Evolutionary conservation across 148 eudicot genomes (phyloP), one percentile per base, ranked within the genome.

Genomic region (Heliosperma pusillum): DNA sequence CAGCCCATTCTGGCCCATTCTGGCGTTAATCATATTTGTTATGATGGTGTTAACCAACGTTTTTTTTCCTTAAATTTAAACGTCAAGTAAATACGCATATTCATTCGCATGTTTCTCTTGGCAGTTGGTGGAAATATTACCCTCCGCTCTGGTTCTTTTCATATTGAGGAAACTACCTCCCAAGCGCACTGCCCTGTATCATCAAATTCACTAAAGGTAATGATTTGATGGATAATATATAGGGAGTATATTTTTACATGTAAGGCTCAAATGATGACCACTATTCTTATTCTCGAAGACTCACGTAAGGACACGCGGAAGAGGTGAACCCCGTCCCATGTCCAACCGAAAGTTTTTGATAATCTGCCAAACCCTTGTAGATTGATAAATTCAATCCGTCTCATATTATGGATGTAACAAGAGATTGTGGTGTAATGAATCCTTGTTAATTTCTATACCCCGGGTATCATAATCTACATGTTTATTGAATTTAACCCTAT

Each of bases 161-260:
- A 91, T 94, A 80, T 77, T 94, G 89, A 87, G 98, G 86, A 94
- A 94, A 83, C 80, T 94, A 77, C 98, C 98, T 60, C 98, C 98
- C 29, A 94, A 90, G 83, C 96, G 97, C 17, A 89, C 81, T 74
- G 86, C 96, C 42, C 93, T 87, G 29, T 94, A 94, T 83, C 90
- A 86, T 75, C 86, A 87, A 64, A 90, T 94, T 69, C 91, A 89
- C 78, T 94, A 44, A 82, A 70, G 25, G 70, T 5, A 20, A 77
- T 67, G 16, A 10, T 12, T 50, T 1, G 13, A 50, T 50, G 55
- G 55, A 50, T 50, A 50, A 50, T 26, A 57, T 11, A 24, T 15
- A 72, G n/a, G n/a, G n/a, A n/a, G n/a, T 19, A 17, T 65, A 60
- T 15, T 29, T 10, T 42, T 67, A 67, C 11, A 67, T 11, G 47